Evolutionary conservation across 495 filamentous ascomycete species (phyloP).

Genomic region (Talaromyces ruber): DNA sequence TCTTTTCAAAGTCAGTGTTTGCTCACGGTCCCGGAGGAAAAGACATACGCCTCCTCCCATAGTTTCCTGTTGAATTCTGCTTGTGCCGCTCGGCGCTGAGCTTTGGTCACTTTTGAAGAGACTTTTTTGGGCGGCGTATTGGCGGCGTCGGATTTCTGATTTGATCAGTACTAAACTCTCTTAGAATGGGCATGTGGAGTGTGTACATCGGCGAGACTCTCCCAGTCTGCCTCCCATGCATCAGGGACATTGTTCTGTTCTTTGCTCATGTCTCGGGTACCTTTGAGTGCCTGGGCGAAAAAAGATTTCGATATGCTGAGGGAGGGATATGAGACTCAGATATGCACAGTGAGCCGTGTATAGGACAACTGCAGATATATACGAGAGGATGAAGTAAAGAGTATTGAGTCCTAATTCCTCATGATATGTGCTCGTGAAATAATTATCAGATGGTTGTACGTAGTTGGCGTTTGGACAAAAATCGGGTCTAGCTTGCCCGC

Average conservation of each 20-base stretch:
- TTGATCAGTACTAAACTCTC: not conserved
- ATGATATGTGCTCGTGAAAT: not conserved
- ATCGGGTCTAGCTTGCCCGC: not conserved
- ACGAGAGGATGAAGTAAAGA: not conserved
- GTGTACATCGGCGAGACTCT: conserved; percentile 63
- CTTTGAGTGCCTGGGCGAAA: not conserved
- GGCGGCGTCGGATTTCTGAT: conserved; percentile 26
- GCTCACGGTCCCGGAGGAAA: not conserved
- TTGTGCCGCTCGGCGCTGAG: conserved; percentile 72
- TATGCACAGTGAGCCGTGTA: not conserved
- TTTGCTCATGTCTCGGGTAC: conserved; percentile 37
- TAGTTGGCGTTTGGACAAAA: too few relatives aligned
- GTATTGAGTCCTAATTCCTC: not conserved
- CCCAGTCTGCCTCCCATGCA: conserved; percentile 92
- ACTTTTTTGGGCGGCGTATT: conserved; percentile 34
- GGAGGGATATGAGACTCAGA: not conserved
- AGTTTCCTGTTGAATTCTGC: conserved; percentile 72
- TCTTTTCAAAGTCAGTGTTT: conserved; percentile 19
- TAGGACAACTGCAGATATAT: not conserved
- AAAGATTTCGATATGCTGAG: not conserved
- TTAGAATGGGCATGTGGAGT: not conserved
- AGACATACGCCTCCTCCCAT: conserved; percentile 78
- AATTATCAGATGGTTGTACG: not conserved
- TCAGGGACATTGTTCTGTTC: conserved; percentile 50
- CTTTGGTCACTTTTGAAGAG: conserved; percentile 53